Base-by-base conservation (phyloP, 176 grass and related monocot species). In the Alloteropsis semialata region DNA sequence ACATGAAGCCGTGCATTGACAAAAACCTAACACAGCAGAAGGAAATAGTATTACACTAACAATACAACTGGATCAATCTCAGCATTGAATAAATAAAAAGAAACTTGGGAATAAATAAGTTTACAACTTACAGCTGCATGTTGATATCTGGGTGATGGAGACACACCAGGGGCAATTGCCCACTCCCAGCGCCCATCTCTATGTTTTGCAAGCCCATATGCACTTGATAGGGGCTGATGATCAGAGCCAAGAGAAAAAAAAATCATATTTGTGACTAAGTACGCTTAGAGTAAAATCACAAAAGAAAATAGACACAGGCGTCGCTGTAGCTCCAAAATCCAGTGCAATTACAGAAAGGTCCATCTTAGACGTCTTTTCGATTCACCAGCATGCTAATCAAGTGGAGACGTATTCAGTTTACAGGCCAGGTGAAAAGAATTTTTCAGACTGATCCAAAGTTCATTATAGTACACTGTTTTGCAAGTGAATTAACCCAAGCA, bases 1-100 rank as follows among this genome's bases (percentile, higher is more conserved):
- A 99, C 96, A 92, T 99, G 93, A 92, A 99, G 96, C n/a, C 96
- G 91, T 84, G 93, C 93, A 84, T 99, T 99, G 49, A 99, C 93
- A 81, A 96, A 99, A 90, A 99, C 93, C 96, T 99, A 90, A 64
- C 75, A 57, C 8, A 61, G 65, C 18, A 78, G 56, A 84, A 82
- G 48, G 41, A 83, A 63, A 70, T 60, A 69, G 44, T 55, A 75
- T 84, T 82, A 88, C 44, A 70, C 18, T 69, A 39, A 76, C 62
- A 71, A 67, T 76, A 57, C 32, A 56, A 58, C 69, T 17, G 33
- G 46, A 46, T 30, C 34, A 62, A 77, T 75, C 17, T 49, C 51
- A 69, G 74, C 56, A 77, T 59, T 46, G 49, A 78, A 89, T 15
- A 85, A 79, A 76, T 27, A 84, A 79, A 71, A 18, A 44, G 19